Percentiles rank a stretch among this genome's conserved stretches.
Conservation (phyloP, 768 basidiomycete genomes). For the Hygrocybe punicea region DNA sequence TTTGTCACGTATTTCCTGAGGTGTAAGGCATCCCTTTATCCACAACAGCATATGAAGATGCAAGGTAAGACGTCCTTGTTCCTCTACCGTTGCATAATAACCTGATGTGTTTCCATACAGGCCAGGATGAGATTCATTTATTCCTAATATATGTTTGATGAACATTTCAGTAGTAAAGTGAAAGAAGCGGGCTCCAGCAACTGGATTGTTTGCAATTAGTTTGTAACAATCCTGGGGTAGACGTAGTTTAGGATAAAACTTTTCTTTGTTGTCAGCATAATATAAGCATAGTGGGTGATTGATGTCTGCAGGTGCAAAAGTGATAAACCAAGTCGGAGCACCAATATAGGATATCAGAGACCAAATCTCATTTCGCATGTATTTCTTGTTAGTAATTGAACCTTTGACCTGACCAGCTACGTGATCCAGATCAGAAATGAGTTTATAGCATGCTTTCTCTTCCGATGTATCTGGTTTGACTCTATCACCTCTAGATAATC, state of each 20-base stretch:
- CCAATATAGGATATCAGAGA: constrained; percentile 17
- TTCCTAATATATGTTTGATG: constrained; percentile 24
- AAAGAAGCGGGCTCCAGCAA: constrained; percentile 30
- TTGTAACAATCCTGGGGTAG: not conserved
- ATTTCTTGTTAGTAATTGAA: constrained; percentile 24
- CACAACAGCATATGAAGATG: constrained; percentile 40
- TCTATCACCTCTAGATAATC: constrained; percentile 24
- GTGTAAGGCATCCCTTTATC: constrained; percentile 27
- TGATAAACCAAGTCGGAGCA: constrained; percentile 28
- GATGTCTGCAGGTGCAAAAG: constrained; percentile 29
- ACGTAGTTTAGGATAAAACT: too few relatives aligned
- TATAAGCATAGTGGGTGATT: constrained; percentile 34
- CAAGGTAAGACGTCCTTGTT: constrained; percentile 36
- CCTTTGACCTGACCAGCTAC: constrained; percentile 33
- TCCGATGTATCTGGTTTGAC: constrained; percentile 24
- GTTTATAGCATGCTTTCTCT: constrained; percentile 34
- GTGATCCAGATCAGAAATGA: constrained; percentile 35
- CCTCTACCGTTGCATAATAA: constrained; percentile 35
- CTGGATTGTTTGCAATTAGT: constrained; percentile 25
- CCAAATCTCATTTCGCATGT: constrained; percentile 26
- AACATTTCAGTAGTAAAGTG: constrained; percentile 22
- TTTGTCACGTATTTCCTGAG: constrained; percentile 32
- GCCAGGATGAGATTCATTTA: constrained; percentile 13
- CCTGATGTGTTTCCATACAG: constrained; percentile 30
- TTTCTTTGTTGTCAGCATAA: constrained; percentile 19